Evolutionary conservation across 1,284 basidiomycete genomes (phyloP), one percentile per base, ranked within the genome.

Genomic region (Peniophora sp.): DNA sequence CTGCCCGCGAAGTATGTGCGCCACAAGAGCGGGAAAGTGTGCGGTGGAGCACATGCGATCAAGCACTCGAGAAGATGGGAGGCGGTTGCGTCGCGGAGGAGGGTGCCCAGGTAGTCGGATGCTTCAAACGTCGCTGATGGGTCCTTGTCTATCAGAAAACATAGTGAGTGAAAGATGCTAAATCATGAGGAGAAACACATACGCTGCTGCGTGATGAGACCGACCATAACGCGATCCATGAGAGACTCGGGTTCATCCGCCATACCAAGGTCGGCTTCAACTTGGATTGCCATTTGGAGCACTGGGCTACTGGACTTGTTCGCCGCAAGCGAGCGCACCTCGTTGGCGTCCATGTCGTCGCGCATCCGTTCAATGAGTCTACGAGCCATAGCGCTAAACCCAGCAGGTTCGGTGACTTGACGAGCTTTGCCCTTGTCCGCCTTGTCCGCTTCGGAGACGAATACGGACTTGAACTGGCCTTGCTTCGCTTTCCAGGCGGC

Each of bases 21-120:
- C 92, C 93, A 97, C 3, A 97, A 61, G 0, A 74, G 61, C 27
- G 70, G 62, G 62, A 93, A 94, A 3, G 83, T 74, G n/a, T 64
- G 57, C 3, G 71, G 64, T 0, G 91, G 83, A 5, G 83, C 76
- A 44, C 79, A 73, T 2, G 68, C 66, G 23, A 94, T 76, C 24
- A 95, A 71, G 0, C 83, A 81, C 67, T 97, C 93, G 11, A 93
- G 73, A 1, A 95, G 74, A 62, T 94, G 92, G 0, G 93, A 95
- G 1, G 93, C 87, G 1, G 88, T 92, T 3, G 85, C 78, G 59
- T 94, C 89, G 36, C 90, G 79, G 12, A 95, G 73, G 5, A 96
- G 76, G 0, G 88, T 88, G 5, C 78, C 75, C 45, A 95, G 69
- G 62, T 85, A 93, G 58, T 92, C 88, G 1, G 87, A 88, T 12